Base-by-base conservation (phyloP, 805 yeast species). In the Starmerella asiatica region DNA sequence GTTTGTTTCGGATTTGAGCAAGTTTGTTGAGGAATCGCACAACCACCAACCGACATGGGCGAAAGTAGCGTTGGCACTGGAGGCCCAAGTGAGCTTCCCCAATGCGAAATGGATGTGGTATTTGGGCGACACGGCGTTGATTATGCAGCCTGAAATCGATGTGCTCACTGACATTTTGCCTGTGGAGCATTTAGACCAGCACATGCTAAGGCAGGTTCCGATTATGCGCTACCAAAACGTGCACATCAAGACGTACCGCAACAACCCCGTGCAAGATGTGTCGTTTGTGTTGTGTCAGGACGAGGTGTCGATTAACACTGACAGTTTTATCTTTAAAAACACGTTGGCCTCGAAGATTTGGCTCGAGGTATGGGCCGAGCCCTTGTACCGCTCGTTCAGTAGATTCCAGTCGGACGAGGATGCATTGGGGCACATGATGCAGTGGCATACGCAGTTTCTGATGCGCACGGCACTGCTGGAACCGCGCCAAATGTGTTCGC, bases 41-140 rank as follows among this genome's bases (percentile, higher is more conserved):
- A 42, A 45, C 39, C 46, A 46, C 29, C 33, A 43, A n/a, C 53
- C 39, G 32, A 47, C 73, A 21, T 81, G 93, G 91, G 69, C 74
- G 24, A 73, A 76, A 47, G 53, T 77, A 21, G 70, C 71, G 41
- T 57, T 76, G 30, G 57, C 83, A 56, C 70, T 93, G 45, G 91
- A 86, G 32, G 96, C 97, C n/a, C 75, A 88, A 78, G 73, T 72
- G 57, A 91, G 94, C 0, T 85, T 85, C 64, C 97, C 97, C 1
- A 66, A 76, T 35, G 80, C 95, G n/a, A 75, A 82, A 56, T 79
- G 83, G 67, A 77, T 86, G 54, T 82, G 96, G 91, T 86, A 75
- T 54, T 56, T 91, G 32, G 94, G 83, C 56, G 55, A 51, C 34
- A 75, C 78, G 52, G 75, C 88, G 0, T 60, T 84, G 38, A 75